Percentiles rank a stretch among this genome's conserved stretches.
phyloP scores from a whole-genome alignment of 257 asterid species.

The Przewalskia tangutica region DNA sequence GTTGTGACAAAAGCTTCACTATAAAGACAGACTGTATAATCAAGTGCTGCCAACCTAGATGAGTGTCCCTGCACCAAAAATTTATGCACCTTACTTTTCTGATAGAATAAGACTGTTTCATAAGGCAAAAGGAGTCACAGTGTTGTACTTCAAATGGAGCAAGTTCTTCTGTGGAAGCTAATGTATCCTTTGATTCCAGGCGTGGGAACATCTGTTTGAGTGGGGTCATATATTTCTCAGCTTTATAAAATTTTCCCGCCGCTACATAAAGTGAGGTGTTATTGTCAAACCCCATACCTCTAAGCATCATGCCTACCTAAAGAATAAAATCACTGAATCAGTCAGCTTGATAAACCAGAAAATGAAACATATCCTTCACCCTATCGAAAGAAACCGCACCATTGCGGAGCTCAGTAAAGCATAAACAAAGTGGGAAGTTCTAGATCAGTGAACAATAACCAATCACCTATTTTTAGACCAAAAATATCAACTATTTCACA shows the following conservation, averaged over 20 bases:
- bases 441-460: neutral
- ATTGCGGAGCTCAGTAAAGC: neutral
- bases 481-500: neutral
- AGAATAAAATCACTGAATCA: slow-evolving; percentile 6
- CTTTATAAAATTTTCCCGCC: slow-evolving; percentile 83
- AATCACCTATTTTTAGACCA: neutral
- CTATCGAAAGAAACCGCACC: neutral
- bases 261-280: slow-evolving; percentile 79
- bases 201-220: slow-evolving; percentile 89
- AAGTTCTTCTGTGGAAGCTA: slow-evolving; percentile 73
- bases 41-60: slow-evolving; percentile 95
- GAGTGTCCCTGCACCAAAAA: slow-evolving; percentile 63
- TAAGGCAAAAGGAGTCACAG: neutral
- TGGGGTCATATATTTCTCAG: slow-evolving; percentile 88
- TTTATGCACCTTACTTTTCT: neutral
- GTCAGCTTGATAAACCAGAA: neutral
- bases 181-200: slow-evolving; percentile 69
- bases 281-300: slow-evolving; percentile 98
- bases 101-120: neutral
- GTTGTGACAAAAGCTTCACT: slow-evolving; percentile 92
- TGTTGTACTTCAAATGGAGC: slow-evolving; percentile 60
- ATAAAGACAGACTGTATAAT: slow-evolving; percentile 94
- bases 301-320: slow-evolving; percentile 97
- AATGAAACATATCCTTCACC: neutral
- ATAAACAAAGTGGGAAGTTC: neutral